A percentile compares a stretch with the other conserved stretches of the same genome.
These are phyloP conservation scores for Tolypocladium ophioglossoides DNA, from an alignment of 2,329 filamentous ascomycete genomes.

Conservation along the genomic window DNA sequence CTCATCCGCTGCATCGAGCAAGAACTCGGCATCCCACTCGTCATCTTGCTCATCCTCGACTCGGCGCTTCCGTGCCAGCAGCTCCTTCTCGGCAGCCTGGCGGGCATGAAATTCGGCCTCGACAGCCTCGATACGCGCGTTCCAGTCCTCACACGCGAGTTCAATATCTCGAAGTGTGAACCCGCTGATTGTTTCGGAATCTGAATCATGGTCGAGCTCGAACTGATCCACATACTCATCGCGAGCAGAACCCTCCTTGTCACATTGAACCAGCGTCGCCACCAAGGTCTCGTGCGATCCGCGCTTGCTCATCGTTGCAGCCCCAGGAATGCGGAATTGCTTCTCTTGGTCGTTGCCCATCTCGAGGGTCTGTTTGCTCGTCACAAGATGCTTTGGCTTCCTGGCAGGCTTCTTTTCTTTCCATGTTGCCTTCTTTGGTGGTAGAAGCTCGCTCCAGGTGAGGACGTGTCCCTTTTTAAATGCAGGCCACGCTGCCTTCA, in stretches of 20 bases:
- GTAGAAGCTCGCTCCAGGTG: conserved; percentile 73
- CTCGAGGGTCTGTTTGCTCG: conserved; percentile 82
- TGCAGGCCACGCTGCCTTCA: conserved; percentile 70
- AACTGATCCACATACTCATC: conserved; percentile 29
- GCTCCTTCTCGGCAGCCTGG: conserved; percentile 19
- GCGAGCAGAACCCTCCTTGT: conserved; percentile 24
- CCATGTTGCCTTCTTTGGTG: conserved; percentile 68
- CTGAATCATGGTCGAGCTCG: conserved; percentile 39
- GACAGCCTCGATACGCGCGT: conserved; percentile 46
- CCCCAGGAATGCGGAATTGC: conserved; percentile 64
- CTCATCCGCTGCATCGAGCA: conserved; percentile 36
- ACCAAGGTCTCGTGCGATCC: conserved; percentile 41
- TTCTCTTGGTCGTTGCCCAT: conserved; percentile 80
- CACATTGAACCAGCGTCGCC: conserved; percentile 35
- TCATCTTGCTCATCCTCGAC: conserved; percentile 36
- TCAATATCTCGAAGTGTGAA: conserved; percentile 72
- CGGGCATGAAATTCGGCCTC: conserved; percentile 24
- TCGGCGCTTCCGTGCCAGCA: conserved; percentile 19
- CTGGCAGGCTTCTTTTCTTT: conserved; percentile 70
- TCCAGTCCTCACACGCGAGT: conserved; percentile 81
- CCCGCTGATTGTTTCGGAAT: conserved; percentile 60
- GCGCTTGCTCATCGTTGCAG: conserved; percentile 44
- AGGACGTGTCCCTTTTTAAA: conserved; percentile 68
- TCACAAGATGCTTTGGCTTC: conserved; percentile 70
- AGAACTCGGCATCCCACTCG: conserved; percentile 54